Conservation (phyloP, 2,329 filamentous ascomycete genomes). For the Verticillium zaregamsianum region DNA sequence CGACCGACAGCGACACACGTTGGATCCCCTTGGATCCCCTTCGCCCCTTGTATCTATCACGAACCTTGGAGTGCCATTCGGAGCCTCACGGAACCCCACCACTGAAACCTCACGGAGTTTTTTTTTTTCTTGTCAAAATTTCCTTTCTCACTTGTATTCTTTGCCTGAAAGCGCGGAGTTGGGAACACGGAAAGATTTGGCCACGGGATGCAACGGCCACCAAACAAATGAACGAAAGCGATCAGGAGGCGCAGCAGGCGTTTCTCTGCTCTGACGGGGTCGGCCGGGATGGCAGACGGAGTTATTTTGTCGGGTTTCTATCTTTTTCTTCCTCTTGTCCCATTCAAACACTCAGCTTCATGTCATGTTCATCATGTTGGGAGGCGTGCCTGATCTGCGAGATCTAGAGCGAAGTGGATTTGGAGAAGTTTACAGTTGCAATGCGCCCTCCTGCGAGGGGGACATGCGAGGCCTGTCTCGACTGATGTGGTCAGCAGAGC, state of each 20-base stretch:
- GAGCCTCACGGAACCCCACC: background rate
- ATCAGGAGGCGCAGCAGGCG: background rate
- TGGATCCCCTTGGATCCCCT: background rate
- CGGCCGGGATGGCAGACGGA: background rate
- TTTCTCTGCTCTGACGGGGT: background rate
- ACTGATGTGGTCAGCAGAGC: background rate
- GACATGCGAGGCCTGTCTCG: background rate
- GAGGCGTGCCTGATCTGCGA: background rate
- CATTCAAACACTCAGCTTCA: background rate
- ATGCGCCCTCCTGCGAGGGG: background rate
- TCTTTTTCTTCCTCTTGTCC: background rate
- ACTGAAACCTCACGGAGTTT: background rate
- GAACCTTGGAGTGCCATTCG: background rate
- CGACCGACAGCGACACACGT: background rate
- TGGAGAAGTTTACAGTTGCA: background rate
- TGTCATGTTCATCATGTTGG: background rate
- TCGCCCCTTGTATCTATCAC: background rate
- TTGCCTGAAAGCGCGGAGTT: constrained; percentile 13
- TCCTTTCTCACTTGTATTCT: constrained; percentile 5
- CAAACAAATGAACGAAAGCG: background rate
- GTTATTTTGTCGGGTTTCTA: background rate
- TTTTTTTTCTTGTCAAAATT: constrained; percentile 6
- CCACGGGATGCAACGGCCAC: background rate
- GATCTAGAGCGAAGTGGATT: background rate
- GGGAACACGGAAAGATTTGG: constrained; percentile 4